Percentiles rank a stretch among this genome's conserved stretches.
Conservation (phyloP, 345 rosid genomes). For the Gossypium australe region DNA sequence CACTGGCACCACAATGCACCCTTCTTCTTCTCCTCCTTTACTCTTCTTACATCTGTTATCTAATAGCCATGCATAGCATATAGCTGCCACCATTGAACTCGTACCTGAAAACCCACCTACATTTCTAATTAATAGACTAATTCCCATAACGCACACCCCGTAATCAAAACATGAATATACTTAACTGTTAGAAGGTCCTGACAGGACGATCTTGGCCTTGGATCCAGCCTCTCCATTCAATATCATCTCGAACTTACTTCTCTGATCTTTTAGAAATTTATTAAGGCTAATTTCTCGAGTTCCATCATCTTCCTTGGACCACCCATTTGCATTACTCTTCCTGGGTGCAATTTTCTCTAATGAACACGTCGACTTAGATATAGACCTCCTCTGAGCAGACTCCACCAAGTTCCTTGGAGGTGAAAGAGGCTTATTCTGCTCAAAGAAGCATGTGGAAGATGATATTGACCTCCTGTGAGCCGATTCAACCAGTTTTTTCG, state of each 20-base stretch:
- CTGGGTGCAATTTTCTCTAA: constrained; percentile 29
- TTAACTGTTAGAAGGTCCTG: constrained; percentile 59
- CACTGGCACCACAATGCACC: constrained; percentile 37
- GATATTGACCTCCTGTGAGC: constrained; percentile 40
- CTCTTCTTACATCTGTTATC: constrained; percentile 37
- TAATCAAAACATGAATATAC: constrained; percentile 8
- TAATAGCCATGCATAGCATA: constrained; percentile 58
- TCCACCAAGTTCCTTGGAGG: constrained; percentile 52
- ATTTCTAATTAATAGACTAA: background rate
- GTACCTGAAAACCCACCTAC: constrained; percentile 35
- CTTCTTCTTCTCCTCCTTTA: constrained; percentile 23
- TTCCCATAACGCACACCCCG: background rate
- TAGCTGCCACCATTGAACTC: constrained; percentile 57
- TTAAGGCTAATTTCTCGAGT: constrained; percentile 26
- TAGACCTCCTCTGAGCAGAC: constrained; percentile 39
- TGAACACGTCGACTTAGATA: constrained; percentile 48
- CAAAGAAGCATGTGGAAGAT: constrained; percentile 27
- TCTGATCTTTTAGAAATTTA: constrained; percentile 47
- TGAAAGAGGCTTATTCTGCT: constrained; percentile 30
- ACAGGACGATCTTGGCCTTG: constrained; percentile 51
- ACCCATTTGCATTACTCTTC: constrained; percentile 8
- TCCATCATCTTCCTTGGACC: constrained; percentile 25
- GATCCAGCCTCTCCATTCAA: constrained; percentile 28
- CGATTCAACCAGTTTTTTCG: constrained; percentile 29
- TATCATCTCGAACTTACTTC: constrained; percentile 36